These are phyloP conservation scores for Cyclotella sp. DNA, from an alignment of 108 stramenopile species.

Conservation along the genomic window DNA sequence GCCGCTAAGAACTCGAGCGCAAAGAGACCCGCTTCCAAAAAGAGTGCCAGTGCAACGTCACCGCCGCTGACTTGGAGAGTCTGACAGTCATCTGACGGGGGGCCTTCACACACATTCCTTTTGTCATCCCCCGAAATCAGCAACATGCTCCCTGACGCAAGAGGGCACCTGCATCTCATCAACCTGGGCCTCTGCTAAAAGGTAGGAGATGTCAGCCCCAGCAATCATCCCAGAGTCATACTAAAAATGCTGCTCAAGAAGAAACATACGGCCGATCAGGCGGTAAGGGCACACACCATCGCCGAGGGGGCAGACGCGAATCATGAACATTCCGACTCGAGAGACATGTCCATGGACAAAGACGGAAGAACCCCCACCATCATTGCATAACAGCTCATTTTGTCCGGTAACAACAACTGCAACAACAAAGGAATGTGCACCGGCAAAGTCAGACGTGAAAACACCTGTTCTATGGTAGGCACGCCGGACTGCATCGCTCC, in stretches of 20 bases:
- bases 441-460: slow-evolving; percentile 86
- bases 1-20: slow-evolving; percentile 74
- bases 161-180: slow-evolving; percentile 98
- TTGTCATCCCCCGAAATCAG: slow-evolving; percentile 2
- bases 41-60: slow-evolving; percentile 77
- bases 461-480: slow-evolving; percentile 98
- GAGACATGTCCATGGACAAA: slow-evolving; percentile 89
- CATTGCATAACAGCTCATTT: neutral
- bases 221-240: slow-evolving; percentile 85
- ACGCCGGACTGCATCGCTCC: slow-evolving; percentile 99
- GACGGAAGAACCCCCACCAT: slow-evolving; percentile 22
- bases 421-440: slow-evolving; percentile 59
- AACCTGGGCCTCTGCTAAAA: slow-evolving; percentile 99
- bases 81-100: slow-evolving; percentile 94
- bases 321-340: slow-evolving; percentile 61
- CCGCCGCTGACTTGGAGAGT: slow-evolving; percentile 93
- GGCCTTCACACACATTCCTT: too few relatives aligned
- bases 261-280: slow-evolving; percentile 48
- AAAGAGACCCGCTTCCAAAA: slow-evolving; percentile 85
- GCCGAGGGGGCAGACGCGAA: slow-evolving; percentile 46
- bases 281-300: slow-evolving; percentile 15
- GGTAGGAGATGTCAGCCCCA: slow-evolving; percentile 88
- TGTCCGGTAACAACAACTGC: slow-evolving; percentile 1
- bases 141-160: slow-evolving; percentile 93
- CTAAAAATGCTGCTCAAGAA: slow-evolving; percentile 73